Evolutionary conservation across 1,284 basidiomycete species (phyloP).

Genomic region (Rhizopogon parksii): DNA sequence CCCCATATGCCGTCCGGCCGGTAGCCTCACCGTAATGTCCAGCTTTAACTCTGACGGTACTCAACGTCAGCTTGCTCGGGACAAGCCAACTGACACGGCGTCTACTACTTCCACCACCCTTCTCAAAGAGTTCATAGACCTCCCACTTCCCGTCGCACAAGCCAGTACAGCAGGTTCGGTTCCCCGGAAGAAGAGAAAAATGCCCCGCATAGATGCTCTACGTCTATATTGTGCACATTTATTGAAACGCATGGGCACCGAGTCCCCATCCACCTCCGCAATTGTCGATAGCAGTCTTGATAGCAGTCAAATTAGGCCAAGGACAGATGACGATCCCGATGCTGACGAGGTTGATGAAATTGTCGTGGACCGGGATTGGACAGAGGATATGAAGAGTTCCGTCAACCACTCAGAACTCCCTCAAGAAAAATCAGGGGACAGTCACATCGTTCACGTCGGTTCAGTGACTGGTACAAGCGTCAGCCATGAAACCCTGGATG

Average conservation of each 20-base stretch:
- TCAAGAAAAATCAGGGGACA: constrained; percentile 40
- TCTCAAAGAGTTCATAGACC: constrained; percentile 11
- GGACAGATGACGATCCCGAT: constrained; percentile 24
- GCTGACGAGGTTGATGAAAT: constrained; percentile 52
- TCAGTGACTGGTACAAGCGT: constrained; percentile 23
- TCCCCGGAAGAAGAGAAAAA: constrained; percentile 24
- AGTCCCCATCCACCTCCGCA: constrained; percentile 36
- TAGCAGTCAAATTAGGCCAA: constrained; percentile 26
- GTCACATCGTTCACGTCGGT: constrained; percentile 26
- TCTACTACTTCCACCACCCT: neutral
- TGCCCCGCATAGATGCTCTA: constrained; percentile 32
- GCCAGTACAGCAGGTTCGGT: constrained; percentile 7
- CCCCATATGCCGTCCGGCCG: neutral
- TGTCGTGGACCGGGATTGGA: constrained; percentile 67
- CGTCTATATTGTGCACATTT: constrained; percentile 39
- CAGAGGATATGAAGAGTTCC: constrained; percentile 46
- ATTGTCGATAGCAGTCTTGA: constrained; percentile 36
- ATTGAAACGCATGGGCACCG: constrained; percentile 36
- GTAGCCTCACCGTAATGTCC: neutral
- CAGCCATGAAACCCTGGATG: constrained; percentile 29
- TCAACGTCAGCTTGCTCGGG: neutral
- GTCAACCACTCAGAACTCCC: constrained; percentile 41
- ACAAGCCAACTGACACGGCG: neutral
- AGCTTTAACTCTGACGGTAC: neutral
- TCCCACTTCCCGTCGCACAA: constrained; percentile 20